Evolutionary conservation across 2,329 filamentous ascomycete genomes (phyloP).

Genomic region (Botryosphaeria dothidea): DNA sequence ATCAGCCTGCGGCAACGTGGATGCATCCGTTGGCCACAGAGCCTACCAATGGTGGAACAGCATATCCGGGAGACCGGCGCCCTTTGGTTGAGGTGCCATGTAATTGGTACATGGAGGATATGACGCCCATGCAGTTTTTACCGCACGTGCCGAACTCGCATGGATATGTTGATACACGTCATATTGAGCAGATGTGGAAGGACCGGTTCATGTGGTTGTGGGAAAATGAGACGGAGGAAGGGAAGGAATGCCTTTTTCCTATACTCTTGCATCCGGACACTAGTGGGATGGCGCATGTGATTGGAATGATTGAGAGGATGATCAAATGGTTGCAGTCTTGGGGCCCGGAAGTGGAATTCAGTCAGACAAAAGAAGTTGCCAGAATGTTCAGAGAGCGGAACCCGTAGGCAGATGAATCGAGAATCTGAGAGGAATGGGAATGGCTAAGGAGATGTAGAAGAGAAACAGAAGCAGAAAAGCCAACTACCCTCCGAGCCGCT

Average conservation of each 20-base stretch:
- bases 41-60: conserved; percentile 9
- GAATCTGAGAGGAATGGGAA: too few relatives aligned
- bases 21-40: conserved; percentile 43
- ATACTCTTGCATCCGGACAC: conserved; percentile 60
- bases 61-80: conserved; percentile 25
- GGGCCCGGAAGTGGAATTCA: conserved; percentile 48
- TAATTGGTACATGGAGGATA: conserved; percentile 56
- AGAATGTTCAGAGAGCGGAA: neutral
- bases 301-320: conserved; percentile 58
- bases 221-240: conserved; percentile 34
- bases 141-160: conserved; percentile 53
- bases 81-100: conserved; percentile 50
- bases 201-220: conserved; percentile 60
- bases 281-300: conserved; percentile 62
- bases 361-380: neutral
- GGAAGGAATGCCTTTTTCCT: conserved; percentile 48
- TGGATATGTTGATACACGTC: conserved; percentile 59
- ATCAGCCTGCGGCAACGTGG: conserved; percentile 39
- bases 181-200: conserved; percentile 63
- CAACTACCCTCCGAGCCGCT: too few relatives aligned
- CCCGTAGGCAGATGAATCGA: neutral
- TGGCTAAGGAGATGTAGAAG: too few relatives aligned
- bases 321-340: conserved; percentile 52
- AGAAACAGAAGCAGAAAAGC: too few relatives aligned
- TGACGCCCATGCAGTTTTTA: conserved; percentile 51